A percentile compares a stretch with the other conserved stretches of the same genome.
phyloP scores from a whole-genome alignment of 768 basidiomycete species.

The Lactarius evosmus region DNA sequence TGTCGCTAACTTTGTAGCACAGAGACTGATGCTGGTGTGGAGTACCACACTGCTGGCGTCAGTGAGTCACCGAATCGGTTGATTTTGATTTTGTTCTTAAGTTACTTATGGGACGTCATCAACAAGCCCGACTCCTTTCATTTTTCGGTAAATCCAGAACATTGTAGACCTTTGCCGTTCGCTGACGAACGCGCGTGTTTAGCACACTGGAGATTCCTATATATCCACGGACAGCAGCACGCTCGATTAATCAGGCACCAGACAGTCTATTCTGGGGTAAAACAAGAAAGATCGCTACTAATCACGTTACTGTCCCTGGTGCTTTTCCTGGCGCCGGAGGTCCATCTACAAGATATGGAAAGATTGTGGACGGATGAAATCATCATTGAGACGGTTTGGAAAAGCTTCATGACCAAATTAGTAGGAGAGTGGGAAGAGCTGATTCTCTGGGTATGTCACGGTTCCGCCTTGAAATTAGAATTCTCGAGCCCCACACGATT shows the following conservation, averaged over 20 bases:
- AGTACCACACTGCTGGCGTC: background rate
- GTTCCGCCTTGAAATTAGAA: background rate
- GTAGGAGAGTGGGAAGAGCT: background rate
- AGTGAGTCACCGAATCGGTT: background rate
- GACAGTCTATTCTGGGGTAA: background rate
- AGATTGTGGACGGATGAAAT: slow-evolving; percentile 1
- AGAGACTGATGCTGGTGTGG: background rate
- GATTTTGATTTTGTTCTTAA: background rate
- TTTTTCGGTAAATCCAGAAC: background rate
- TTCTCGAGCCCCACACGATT: background rate
- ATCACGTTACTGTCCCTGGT: background rate
- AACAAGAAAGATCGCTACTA: background rate
- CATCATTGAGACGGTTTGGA: slow-evolving; percentile 2
- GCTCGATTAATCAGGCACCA: background rate
- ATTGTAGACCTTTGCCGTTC: background rate
- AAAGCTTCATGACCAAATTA: background rate
- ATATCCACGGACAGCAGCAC: background rate
- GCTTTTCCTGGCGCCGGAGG: slow-evolving; percentile 1
- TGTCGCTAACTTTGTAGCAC: background rate
- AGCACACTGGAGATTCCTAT: slow-evolving; percentile 10
- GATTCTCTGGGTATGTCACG: background rate
- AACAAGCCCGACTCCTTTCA: background rate
- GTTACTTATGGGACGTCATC: background rate
- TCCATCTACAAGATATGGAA: background rate
- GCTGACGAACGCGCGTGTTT: background rate